Evolutionary conservation across 1,284 basidiomycete genomes (phyloP), one percentile per base, ranked within the genome.

Genomic region (Ceratobasidium sp.): DNA sequence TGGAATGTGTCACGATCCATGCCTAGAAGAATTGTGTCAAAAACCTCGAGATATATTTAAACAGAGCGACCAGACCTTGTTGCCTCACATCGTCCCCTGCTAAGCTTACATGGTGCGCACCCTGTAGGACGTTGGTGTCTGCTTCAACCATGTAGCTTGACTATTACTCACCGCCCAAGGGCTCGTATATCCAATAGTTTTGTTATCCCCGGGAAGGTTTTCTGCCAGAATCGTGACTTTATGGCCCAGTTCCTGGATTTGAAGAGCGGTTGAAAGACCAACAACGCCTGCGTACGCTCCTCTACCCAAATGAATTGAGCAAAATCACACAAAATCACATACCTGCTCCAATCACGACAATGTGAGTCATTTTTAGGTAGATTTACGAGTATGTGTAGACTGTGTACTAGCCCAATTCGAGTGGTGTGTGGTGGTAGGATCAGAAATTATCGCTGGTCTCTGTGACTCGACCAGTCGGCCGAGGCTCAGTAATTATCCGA

Each of bases 181-280:
- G 82, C 92, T 93, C 0, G 93, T 92, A 81, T 93, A 94, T 38
- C 87, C 87, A 81, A 91, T 90, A 23, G 86, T 88, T 83, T 92
- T 92, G 0, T 89, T 86, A 81, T 94, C 93, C 26, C 86, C 90
- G 0, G 92, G 92, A 50, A 93, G 85, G 3, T 86, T 85, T 71
- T 93, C 91, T 1, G 93, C 91, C 23, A 94, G 83, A 65, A 95
- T 87, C 2, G 89, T 90, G 15, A 94, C 91, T 26, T 85, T 81
- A 81, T 91, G 90, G 12, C 86, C 88, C 42, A 85, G 86, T 81
- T 92, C 90, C 82, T 91, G 91, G 38, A 93, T 84, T 77, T 85
- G 88, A 26, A 94, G 82, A 0, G 92, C 93, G 0, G 93, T 92
- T 1, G 92, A 91, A 17, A 94, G 86, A 5, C 93, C 93, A 38